Conservation (phyloP, 78 protist genomes). For the Creolimax fragrantissima region DNA sequence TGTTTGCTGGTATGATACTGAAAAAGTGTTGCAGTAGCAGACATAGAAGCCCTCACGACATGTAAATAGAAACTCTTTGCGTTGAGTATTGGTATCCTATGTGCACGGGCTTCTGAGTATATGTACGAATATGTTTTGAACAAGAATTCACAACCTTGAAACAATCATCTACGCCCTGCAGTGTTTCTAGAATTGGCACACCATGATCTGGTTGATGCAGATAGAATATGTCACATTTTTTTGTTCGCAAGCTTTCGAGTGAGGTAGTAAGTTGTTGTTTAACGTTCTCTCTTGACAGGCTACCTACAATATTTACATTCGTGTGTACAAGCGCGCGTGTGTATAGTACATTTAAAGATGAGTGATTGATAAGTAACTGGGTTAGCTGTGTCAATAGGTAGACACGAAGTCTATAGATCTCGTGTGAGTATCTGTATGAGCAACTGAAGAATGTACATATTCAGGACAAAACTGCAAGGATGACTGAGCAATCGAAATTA, state of each 20-base stretch:
- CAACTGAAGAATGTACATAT: neutral
- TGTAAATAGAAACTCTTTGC: no score
- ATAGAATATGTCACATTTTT: neutral
- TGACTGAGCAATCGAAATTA: no score
- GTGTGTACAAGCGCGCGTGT: no score
- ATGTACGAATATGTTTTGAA: no score
- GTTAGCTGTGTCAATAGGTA: neutral
- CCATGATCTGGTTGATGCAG: neutral
- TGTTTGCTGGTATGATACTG: no score
- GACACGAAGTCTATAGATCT: neutral
- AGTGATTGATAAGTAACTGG: neutral
- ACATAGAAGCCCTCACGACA: no score
- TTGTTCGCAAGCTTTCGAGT: neutral
- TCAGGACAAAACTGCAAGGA: no score
- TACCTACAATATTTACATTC: neutral
- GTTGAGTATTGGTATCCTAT: no score
- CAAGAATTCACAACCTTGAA: no score
- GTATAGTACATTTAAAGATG: neutral
- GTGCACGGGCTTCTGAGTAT: no score
- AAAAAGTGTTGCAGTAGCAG: no score
- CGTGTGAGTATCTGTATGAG: neutral
- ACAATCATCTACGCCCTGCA: neutral
- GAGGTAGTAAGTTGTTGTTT: neutral
- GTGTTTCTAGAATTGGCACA: neutral
- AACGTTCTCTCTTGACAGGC: neutral